Conservation (phyloP, 345 rosid species). For the Bruguiera gymnorhiza region DNA sequence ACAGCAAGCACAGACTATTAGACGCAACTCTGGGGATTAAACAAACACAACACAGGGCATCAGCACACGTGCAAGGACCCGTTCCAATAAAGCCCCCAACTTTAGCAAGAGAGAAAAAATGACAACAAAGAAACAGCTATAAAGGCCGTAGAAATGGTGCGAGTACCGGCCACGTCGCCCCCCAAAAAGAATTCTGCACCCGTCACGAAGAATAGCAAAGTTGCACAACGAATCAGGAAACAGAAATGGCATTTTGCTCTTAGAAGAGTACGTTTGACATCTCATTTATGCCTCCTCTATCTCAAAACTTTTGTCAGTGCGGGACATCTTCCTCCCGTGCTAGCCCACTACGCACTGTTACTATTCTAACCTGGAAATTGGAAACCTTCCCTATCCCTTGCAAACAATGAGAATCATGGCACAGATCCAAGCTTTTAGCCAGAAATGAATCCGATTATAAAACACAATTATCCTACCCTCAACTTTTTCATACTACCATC, state of each 20-base stretch:
- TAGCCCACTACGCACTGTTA: neutral
- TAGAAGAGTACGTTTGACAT: neutral
- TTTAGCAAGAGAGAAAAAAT: neutral
- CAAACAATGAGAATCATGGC: conserved; percentile 16
- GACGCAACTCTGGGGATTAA: neutral
- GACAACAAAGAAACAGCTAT: conserved; percentile 3
- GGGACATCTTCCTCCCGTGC: conserved; percentile 4
- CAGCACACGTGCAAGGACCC: conserved; percentile 12
- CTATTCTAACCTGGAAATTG: neutral
- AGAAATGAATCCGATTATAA: too few relatives aligned
- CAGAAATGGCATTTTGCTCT: conserved; percentile 22
- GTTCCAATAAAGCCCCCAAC: neutral
- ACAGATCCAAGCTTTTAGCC: conserved; percentile 11
- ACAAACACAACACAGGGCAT: neutral
- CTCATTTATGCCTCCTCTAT: conserved; percentile 8
- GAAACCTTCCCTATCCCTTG: too few relatives aligned
- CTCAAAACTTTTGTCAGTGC: neutral
- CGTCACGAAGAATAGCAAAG: neutral
- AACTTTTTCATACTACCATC: too few relatives aligned
- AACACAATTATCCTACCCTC: too few relatives aligned
- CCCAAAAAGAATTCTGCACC: neutral
- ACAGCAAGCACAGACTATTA: neutral
- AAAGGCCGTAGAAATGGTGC: conserved; percentile 4
- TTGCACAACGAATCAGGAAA: neutral
- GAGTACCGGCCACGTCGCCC: neutral